Evolutionary conservation across 352 stramenopile species (phyloP).

Genomic region (Globisporangium okanoganense): DNA sequence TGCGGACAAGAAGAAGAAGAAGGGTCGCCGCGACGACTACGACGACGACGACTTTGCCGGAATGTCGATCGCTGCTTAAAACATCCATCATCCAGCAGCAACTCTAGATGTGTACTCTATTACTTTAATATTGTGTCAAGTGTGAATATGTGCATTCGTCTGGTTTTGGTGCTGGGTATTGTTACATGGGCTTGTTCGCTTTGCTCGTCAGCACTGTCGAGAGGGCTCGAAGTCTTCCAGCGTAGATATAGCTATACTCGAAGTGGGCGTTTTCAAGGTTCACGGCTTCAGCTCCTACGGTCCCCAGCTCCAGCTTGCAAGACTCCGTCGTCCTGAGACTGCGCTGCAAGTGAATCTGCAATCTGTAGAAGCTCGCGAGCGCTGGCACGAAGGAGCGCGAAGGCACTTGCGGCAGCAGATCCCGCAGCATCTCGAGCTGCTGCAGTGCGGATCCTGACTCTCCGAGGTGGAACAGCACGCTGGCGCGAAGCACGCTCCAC

Average conservation of each 20-base stretch:
- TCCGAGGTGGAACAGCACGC: slow-evolving; percentile 32
- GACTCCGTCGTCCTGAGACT: neutral
- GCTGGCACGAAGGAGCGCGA: slow-evolving; percentile 27
- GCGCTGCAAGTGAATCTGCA: slow-evolving; percentile 27
- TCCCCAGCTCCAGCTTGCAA: neutral
- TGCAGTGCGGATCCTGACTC: slow-evolving; percentile 22
- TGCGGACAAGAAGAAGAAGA: slow-evolving; percentile 13
- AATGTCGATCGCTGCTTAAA: slow-evolving; percentile 7
- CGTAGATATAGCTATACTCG: slow-evolving; percentile 18
- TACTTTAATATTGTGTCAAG: slow-evolving; percentile 5
- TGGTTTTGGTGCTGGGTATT: neutral
- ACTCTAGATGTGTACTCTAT: slow-evolving; percentile 15
- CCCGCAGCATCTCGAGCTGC: slow-evolving; percentile 19
- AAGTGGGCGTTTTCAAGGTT: neutral
- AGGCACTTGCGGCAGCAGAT: slow-evolving; percentile 12
- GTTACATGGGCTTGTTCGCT: neutral
- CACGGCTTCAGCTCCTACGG: neutral
- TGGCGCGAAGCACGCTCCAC: slow-evolving; percentile 27
- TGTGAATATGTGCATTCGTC: slow-evolving; percentile 5
- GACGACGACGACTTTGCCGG: slow-evolving; percentile 7
- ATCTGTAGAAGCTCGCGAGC: slow-evolving; percentile 33
- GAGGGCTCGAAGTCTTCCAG: slow-evolving; percentile 10
- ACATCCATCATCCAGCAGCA: neutral
- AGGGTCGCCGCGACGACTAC: neutral
- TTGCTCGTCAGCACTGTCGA: slow-evolving; percentile 5